Evolutionary conservation across 2,329 filamentous ascomycete genomes (phyloP), one percentile per base, ranked within the genome.

Genomic region (Didymella sp.): DNA sequence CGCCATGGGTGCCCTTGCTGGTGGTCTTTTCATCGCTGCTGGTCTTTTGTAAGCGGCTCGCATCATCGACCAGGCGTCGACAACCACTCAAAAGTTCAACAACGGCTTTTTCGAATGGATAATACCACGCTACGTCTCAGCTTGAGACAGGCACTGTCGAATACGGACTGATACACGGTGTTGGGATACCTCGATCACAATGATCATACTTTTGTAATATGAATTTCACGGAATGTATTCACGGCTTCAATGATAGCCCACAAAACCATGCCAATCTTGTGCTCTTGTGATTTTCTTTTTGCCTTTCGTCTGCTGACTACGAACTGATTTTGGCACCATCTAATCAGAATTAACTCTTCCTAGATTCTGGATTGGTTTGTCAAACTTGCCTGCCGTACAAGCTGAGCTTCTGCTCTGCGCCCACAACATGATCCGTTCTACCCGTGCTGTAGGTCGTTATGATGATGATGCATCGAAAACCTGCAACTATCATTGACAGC

Each of bases 1-100:
- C 12, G 69, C 62, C 31, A 67, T 74, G 59, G 73, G 72, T 27
- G 72, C 68, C 44, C 53, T 71, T 19, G 72, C 68, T 54, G 72
- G 64, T 62, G 72, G 71, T 60, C 51, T 73, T 44, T 51, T 73
- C 51, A 66, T 70, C 28, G 37, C 67, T 44, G 73, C 71, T 25
- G 70, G 69, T 59, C 68, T 74, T 37, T 72, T 76, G 68, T 75
- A 75, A 52, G 48, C 48, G 38, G 24, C 30, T 48, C 21, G 42
- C 31, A 33, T 21, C 5, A 11, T 27, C 38, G 44, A 35, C 43
- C 3, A 27, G 15, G 11, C 24, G 38, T 49, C 44, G 49, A 47
- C 38, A 27, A 57, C 43, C 48, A 57, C 17, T 51, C 31, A 57
- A 57, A 57, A 57, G 54, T 40, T 51, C 25, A 22, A 46, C 19